Evolutionary conservation across 192 early-diverging fungal genomes (phyloP).

Genomic region (Haplosporangium gracile): DNA sequence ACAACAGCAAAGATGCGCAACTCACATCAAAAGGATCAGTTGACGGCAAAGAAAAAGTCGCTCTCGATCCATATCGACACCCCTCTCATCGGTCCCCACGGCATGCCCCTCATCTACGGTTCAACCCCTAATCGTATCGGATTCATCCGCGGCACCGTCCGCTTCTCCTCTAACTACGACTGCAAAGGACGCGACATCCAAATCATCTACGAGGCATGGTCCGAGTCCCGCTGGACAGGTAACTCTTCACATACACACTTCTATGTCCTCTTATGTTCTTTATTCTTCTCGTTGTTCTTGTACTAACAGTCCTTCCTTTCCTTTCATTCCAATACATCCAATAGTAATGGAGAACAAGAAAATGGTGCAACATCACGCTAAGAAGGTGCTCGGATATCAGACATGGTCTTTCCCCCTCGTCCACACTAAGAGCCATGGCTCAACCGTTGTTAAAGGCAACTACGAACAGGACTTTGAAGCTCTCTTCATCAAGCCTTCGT

Average conservation of each 20-base stretch:
- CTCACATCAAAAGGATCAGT: slow-evolving; percentile 5
- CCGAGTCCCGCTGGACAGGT: slow-evolving; percentile 30
- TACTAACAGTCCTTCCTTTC: too few species aligned
- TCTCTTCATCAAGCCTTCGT: slow-evolving; percentile 8
- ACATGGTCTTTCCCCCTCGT: slow-evolving; percentile 33
- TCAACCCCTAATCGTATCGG: slow-evolving; percentile 25
- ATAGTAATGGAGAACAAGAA: slow-evolving; percentile 22
- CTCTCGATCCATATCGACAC: slow-evolving; percentile 49
- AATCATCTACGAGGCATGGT: slow-evolving; percentile 53
- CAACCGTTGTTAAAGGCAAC: slow-evolving; percentile 22
- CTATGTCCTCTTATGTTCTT: not conserved
- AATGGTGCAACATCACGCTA: slow-evolving; percentile 11
- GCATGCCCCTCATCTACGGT: slow-evolving; percentile 50
- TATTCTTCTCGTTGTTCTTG: not conserved
- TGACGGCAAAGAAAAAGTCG: slow-evolving; percentile 29
- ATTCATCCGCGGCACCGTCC: slow-evolving; percentile 34
- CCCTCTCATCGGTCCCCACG: slow-evolving; percentile 23
- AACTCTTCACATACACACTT: not conserved
- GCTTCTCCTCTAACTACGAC: slow-evolving; percentile 45
- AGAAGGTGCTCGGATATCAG: slow-evolving; percentile 31
- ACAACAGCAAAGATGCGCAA: slow-evolving; percentile 8
- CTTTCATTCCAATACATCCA: not conserved
- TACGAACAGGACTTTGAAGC: slow-evolving; percentile 40
- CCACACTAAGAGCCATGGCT: slow-evolving; percentile 34
- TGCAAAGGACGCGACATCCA: slow-evolving; percentile 52